Evolutionary conservation across 129 eudicot species (phyloP), one percentile per base, ranked within the genome.

Genomic region (Chrysanthemum seticuspe): DNA sequence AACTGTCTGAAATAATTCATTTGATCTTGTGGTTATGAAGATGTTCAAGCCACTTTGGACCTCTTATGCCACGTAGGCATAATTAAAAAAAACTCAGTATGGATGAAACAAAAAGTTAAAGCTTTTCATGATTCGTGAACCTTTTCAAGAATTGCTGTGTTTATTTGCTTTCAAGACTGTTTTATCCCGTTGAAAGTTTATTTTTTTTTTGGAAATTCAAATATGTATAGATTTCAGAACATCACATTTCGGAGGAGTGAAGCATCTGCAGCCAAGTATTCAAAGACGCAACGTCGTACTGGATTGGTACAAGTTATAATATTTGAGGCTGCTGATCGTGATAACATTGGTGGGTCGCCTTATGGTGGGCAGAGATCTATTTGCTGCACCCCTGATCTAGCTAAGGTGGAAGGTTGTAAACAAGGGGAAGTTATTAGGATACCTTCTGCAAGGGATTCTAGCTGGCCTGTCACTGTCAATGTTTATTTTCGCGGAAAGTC

Each of bases 341-440:
- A 95, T 79, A 88, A 83, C 75, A 95, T 95, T 76, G 97, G 99
- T 70, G 99, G 99, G 65, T 95, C 99, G 8, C 90, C 99, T 52
- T 95, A 95, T 82, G 99, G 99, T 12, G 99, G 99, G 65, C 99
- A 95, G 76, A 84, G 95, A 72, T 86, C 99, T 49, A 88, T 95
- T 25, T 95, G 99, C 76, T 95, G 99, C 89, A 95, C 99, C 27
- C 68, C 96, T 34, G 99, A 95, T 86, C 95, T 95, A 62, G 96
- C 99, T 65, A 95, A 91, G 78, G 83, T 95, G 67, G 99, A 95
- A 88, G 99, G 99, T 13, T 95, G 99, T 80, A 95, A 87, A 83
- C 88, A 95, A 83, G 99, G 99, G 27, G 94, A 95, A 88, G 91
- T 95, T 45, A 95, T 95, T 47, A 86, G 85, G 65, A 80, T 76